Base-by-base conservation (phyloP, 2,329 filamentous ascomycete genomes). In the Fusarium neocosmosporiellum region DNA sequence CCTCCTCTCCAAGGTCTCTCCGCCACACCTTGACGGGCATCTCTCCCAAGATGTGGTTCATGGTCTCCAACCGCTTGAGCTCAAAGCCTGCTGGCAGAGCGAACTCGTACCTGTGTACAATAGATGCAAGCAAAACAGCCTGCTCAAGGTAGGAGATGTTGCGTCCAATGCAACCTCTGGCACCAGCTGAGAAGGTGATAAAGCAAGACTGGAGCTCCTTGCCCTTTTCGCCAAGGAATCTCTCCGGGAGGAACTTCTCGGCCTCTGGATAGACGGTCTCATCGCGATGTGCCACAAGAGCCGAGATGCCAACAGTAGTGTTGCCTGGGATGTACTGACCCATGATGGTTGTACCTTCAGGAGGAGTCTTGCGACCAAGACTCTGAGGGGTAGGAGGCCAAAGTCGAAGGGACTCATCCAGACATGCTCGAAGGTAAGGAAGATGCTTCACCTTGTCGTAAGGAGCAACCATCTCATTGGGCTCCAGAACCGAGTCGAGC, bases 401-500 rank as follows among this genome's bases (percentile, higher is more conserved):
- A 7, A 61, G 59, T 27, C 59, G 59, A 11, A 61, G 43, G 18
- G 59, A 61, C 31, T 61, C 59, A 8, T 61, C 59, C 7, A 61
- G 33, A 43, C 59, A 61, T 2, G 59, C 59, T 14, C 43, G 41
- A 14, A 61, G 59, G 33, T 61, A 61, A 20, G 59, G 59, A 3
- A 61, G 43, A 24, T 61, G 41, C 59, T 61, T 61, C 11, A 61
- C 33, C 43, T 61, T 48, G 31, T 61, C 59, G 13, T 61, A 61
- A 16, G 41, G 41, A 5, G 59, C 59, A 53, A 61, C 59, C 41
- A 60, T 39, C 27, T 60, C 58, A 27, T 60, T 39, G 1, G 37
- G 39, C 14, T 57, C 53, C 31, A 57, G 8, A 6, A 57, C 53
- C 2, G 53, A 72, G 66, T 86, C 85, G 55, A 88, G 57, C 74